Evolutionary conservation across 169 alveolate genomes (phyloP).

Genomic region (Plasmodium gonderi): DNA sequence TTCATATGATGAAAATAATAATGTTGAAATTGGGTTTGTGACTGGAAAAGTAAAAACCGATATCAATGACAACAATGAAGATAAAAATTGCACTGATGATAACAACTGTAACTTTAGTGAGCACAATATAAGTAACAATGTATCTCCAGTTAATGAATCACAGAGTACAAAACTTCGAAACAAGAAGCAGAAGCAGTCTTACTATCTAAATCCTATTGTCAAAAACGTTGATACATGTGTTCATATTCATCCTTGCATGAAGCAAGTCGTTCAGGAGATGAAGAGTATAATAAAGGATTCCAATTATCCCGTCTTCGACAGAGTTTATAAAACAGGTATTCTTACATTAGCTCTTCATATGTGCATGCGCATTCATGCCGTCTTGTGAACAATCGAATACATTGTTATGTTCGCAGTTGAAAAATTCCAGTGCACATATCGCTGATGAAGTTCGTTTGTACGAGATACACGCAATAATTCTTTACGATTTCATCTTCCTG

Average conservation of each 20-base stretch:
- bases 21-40: constrained; percentile 75
- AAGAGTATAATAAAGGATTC: constrained; percentile 62
- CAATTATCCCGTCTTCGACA: constrained; percentile 64
- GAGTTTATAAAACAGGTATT: constrained; percentile 72
- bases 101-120: constrained; percentile 73
- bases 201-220: constrained; percentile 64
- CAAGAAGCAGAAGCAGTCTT: constrained; percentile 53
- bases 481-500: background rate
- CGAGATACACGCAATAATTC: too few relatives aligned
- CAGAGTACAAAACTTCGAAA: constrained; percentile 52
- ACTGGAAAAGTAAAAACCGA: constrained; percentile 44
- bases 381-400: too few relatives aligned
- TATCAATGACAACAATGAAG: constrained; percentile 14
- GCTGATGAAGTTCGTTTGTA: too few relatives aligned
- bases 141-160: constrained; percentile 70
- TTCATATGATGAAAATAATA: constrained; percentile 65
- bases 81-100: constrained; percentile 25
- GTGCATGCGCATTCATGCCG: background rate
- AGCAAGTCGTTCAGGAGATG: constrained; percentile 62
- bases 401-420: too few relatives aligned
- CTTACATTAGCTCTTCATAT: background rate
- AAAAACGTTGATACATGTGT: constrained; percentile 52
- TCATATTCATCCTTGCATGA: constrained; percentile 73
- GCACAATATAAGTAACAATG: constrained; percentile 62
- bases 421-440: too few relatives aligned